Evolutionary conservation across 2,329 filamentous ascomycete genomes (phyloP), one percentile per base, ranked within the genome.

Genomic region (Pseudophaeomoniella oleicola): DNA sequence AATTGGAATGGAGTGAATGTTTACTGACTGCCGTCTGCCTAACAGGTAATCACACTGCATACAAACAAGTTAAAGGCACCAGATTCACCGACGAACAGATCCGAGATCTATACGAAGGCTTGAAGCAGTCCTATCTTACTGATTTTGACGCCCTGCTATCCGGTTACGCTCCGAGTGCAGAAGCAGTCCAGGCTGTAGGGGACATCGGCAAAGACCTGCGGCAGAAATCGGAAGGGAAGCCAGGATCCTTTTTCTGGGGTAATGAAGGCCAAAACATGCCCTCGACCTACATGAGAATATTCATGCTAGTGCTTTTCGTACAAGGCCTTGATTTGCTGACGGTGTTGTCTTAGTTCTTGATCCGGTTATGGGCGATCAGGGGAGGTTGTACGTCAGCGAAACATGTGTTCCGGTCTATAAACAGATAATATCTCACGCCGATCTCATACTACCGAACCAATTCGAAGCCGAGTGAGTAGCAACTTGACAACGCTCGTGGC

Each of bases 321-420:
- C n/a, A n/a, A n/a, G n/a, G n/a, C n/a, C n/a, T n/a, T n/a, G n/a
- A n/a, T n/a, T n/a, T n/a, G n/a, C n/a, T n/a, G n/a, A n/a, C n/a
- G n/a, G n/a, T n/a, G n/a, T n/a, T n/a, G n/a, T n/a, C n/a, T n/a
- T 16, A 76, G 84, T 94, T 2, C 70, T 98, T 16, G 90, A 98
- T 56, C 90, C 92, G 0, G 90, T 98, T 34, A 98, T 98, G 90
- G 90, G 90, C 18, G 90, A 98, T 55, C 86, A 94, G 50, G 90
- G 86, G 35, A 75, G 72, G 46, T 67, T 98, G 10, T 98, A 98
- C 53, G 88, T 98, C 5, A 82, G 80, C 4, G 78, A 88, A 48
- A 85, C 93, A 44, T 85, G 93, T 3, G 82, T 96, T 12, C 87
- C 87, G 0, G 86, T 82, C 11, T 98, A 96, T 58, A 88, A 85